These are phyloP conservation scores for Neurospora terricola DNA, from an alignment of 495 filamentous ascomycete genomes.

Conservation along the genomic window DNA sequence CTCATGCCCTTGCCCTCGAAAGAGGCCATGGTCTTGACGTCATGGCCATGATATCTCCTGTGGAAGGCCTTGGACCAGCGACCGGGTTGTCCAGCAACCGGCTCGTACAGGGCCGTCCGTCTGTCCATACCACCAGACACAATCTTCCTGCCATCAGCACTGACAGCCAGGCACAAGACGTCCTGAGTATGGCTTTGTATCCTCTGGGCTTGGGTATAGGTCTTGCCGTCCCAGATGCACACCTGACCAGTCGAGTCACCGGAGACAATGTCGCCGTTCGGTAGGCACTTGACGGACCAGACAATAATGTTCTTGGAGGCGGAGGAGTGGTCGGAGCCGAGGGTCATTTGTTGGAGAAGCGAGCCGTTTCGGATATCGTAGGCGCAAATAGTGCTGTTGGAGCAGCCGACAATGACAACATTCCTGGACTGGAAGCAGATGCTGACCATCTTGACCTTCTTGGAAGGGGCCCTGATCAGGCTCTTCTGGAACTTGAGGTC, in stretches of 20 bases:
- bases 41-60: slow-evolving; percentile 74
- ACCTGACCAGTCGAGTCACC: slow-evolving; percentile 91
- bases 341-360: slow-evolving; percentile 66
- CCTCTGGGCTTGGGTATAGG: slow-evolving; percentile 74
- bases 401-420: slow-evolving; percentile 78
- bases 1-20: slow-evolving; percentile 79
- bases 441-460: slow-evolving; percentile 78
- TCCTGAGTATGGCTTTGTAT: slow-evolving; percentile 84
- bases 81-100: slow-evolving; percentile 44
- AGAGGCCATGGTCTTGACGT: slow-evolving; percentile 89
- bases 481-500: slow-evolving; percentile 63
- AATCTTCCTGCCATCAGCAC: slow-evolving; percentile 71
- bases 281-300: slow-evolving; percentile 82
- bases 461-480: slow-evolving; percentile 61
- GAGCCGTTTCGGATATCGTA: slow-evolving; percentile 76
- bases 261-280: slow-evolving; percentile 82
- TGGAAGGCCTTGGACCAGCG: slow-evolving; percentile 83
- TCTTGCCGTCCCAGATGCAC: slow-evolving; percentile 87
- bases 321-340: slow-evolving; percentile 66
- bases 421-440: slow-evolving; percentile 78
- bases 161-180: slow-evolving; percentile 72
- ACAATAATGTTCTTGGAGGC: slow-evolving; percentile 76
- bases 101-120: slow-evolving; percentile 69
- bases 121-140: slow-evolving; percentile 88
- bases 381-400: slow-evolving; percentile 81